Evolutionary conservation across 768 basidiomycete species (phyloP), one percentile per base, ranked within the genome.

Genomic region (Leccinum olivaceopallidum): DNA sequence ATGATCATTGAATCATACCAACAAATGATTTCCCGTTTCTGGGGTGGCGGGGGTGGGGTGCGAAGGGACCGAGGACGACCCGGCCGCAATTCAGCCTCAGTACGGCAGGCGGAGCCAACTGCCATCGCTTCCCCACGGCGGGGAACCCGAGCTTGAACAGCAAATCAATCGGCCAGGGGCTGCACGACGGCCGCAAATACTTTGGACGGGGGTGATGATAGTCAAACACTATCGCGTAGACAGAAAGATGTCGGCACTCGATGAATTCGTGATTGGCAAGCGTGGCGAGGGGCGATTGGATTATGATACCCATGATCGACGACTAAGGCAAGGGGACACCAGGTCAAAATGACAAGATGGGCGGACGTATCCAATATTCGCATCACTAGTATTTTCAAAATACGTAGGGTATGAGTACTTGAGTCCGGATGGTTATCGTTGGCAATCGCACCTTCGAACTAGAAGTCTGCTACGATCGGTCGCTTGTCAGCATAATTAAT

Each of bases 1-100:
- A 44, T 28, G 4, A 22, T 37, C 32, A 30, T 20, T 39, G 14
- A 26, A 5, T 0, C 24, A 24, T 37, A 16, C 64, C 51, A 32
- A 55, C 55, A 55, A 52, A 9, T 65, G 22, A 58, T 64, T 51
- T 55, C 47, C 39, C 22, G 48, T 55, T 53, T 51, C 22, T 42
- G 5, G 50, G 36, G n/a, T 18, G 49, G 37, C 10, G n/a, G 39
- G 39, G 44, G 44, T 47, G 44, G 44, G 20, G 44, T 47, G 44
- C 20, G 44, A 47, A 47, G n/a, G 18, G 44, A 6, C 44, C 44
- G 44, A 47, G 44, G 20, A 22, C 49, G 24, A 22, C 34, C 57
- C 10, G 34, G 37, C 32, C 32, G 60, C 6, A 37, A 32, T 32
- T 32, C 30, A 32, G 30, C 30, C 30, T n/a, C n/a, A 22, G 44